Evolutionary conservation across 805 yeast genomes (phyloP), one percentile per base, ranked within the genome.

Genomic region (Ogataea pini): DNA sequence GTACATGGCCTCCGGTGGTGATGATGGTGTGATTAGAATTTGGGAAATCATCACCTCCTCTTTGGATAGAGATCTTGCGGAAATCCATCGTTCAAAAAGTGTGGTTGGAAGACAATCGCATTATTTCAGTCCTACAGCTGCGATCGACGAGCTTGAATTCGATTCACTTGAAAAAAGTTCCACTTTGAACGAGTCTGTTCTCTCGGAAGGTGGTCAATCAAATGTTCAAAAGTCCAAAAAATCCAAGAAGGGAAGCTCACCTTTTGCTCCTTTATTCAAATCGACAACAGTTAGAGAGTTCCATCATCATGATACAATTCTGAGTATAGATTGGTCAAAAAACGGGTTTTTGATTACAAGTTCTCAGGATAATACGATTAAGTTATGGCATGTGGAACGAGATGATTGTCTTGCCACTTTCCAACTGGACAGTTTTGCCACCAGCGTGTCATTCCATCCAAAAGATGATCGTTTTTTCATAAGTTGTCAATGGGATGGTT

Each of bases 301-400:
- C 52, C 66, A 63, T 14, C 97, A 92, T 65, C 65, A 77, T 0
- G 78, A 78, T 39, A 86, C 89, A 49, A 75, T 92, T 13, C 64
- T 89, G n/a, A 80, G 86, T 9, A 61, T 91, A 28, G 88, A 87
- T 58, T 91, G 97, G 97, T 85, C 95, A 44, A 85, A 84, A 57
- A 90, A 89, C 67, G 85, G 85, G 62, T 91, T 91, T 57, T 63
- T 92, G 25, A 63, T 89, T 1, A 76, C 94, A 0, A 83, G 94
- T 3, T 86, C 96, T 1, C 86, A 87, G 85, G 98, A 91, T 67
- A 77, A 80, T 53, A 85, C 95, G 0, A 96, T 83, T 2, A 79
- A 80, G 54, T 69, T 91, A 40, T 91, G 97, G 97, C 95, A 91
- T 64, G 77, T 85, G 10, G 88, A 86, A 33, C 74, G 91, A 42